Evolutionary conservation across 2,329 filamentous ascomycete genomes (phyloP).

Genomic region (Arthrobotrys entomopaga): DNA sequence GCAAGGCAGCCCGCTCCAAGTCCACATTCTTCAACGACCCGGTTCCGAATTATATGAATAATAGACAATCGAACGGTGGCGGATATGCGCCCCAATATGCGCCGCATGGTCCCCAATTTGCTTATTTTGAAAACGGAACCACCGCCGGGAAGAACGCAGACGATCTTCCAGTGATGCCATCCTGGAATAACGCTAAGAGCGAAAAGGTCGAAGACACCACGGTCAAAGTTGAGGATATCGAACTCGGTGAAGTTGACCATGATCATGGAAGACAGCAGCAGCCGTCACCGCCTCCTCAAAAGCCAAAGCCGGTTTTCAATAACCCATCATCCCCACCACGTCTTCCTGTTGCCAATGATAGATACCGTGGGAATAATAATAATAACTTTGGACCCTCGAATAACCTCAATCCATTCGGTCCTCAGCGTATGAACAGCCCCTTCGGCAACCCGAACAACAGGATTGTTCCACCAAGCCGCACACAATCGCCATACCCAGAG

Average conservation of each 20-base stretch:
- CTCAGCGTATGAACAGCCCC: constrained; percentile 48
- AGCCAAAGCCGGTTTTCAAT: neutral
- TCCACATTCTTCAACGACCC: constrained; percentile 53
- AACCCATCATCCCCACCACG: constrained; percentile 31
- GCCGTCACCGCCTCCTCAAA: neutral
- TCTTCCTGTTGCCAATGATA: constrained; percentile 15
- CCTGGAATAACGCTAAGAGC: constrained; percentile 55
- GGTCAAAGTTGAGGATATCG: constrained; percentile 50
- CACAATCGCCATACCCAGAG: constrained; percentile 49
- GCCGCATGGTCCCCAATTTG: constrained; percentile 56
- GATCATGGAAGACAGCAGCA: constrained; percentile 12
- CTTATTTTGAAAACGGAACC: constrained; percentile 56
- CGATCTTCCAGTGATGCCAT: constrained; percentile 59
- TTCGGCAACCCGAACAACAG: constrained; percentile 29
- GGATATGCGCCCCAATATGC: constrained; percentile 2
- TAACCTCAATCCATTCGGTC: constrained; percentile 48
- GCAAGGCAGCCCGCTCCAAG: constrained; percentile 41
- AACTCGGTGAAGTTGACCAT: constrained; percentile 43
- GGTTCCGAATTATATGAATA: constrained; percentile 34
- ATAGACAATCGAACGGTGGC: neutral
- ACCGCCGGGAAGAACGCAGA: constrained; percentile 53
- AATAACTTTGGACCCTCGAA: constrained; percentile 43
- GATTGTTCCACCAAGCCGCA: constrained; percentile 34
- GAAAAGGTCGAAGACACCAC: constrained; percentile 55
- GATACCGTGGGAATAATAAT: constrained; percentile 30